Evolutionary conservation across 768 basidiomycete species (phyloP), one percentile per base, ranked within the genome.

Genomic region (Termitomyces sp.): DNA sequence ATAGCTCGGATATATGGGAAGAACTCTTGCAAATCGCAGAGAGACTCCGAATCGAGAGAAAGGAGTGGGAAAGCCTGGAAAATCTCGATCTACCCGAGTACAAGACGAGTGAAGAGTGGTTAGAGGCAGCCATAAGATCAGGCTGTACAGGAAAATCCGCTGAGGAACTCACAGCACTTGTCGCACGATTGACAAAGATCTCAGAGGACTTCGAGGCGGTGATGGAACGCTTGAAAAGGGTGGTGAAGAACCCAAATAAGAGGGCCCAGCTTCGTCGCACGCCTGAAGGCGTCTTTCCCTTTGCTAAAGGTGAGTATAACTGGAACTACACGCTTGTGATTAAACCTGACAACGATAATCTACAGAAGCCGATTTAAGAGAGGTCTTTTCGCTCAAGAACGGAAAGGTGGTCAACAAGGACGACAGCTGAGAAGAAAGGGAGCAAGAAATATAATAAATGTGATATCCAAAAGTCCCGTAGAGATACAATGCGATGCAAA

Each of bases 391-490:
- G 25, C 52, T 15, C 40, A n/a, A 31, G n/a, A 40, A 11, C 40
- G 12, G 12, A 32, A 11, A n/a, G 0, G 17, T 45, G 32, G 3
- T 32, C n/a, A n/a, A 45, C 1, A 40, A 5, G 11, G 14, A 5
- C n/a, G 17, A n/a, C 31, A n/a, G 12, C 11, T 42, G 17, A 4
- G 29, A 20, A 15, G 14, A 32, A 40, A 32, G 17, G 42, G n/a
- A n/a, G 42, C 20, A 29, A 34, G 31, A 34, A 8, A 9, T 14
- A 12, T 37, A 43, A 43, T 29, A 11, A 36, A 56, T n/a, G 10
- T 15, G 45, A 45, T 60, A 60, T 63, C 59, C 61, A 60, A 62
- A 46, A 57, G 50, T 60, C 43, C 46, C 56, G 46, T 65, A 61
- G 45, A 59, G 49, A 42, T 61, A 63, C 48, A 59, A 42, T 32